These are phyloP conservation scores for Dryadomyces sulphureus DNA, from an alignment of 2,329 filamentous ascomycete genomes.

Conservation along the genomic window DNA sequence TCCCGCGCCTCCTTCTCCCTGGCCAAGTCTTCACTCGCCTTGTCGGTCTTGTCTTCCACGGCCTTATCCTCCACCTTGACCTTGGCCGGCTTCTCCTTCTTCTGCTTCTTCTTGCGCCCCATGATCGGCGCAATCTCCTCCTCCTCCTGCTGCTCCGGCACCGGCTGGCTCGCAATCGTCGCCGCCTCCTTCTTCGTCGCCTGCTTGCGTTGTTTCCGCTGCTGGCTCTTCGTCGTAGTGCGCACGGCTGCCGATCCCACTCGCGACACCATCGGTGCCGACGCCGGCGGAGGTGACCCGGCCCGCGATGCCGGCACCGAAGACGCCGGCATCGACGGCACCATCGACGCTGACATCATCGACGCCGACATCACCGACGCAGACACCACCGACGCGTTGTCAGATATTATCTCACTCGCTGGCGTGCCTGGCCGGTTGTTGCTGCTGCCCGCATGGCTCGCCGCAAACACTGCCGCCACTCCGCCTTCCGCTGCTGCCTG, in stretches of 20 bases:
- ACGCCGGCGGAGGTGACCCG: neutral
- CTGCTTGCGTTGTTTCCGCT: conserved; percentile 62
- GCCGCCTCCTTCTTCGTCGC: conserved; percentile 48
- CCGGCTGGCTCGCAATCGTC: conserved; percentile 28
- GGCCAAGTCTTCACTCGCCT: conserved; percentile 2
- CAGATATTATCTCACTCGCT: conserved; percentile 59
- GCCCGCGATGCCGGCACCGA: conserved; percentile 26
- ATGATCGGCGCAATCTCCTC: conserved; percentile 55
- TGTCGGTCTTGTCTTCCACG: conserved; percentile 13
- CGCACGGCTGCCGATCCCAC: conserved; percentile 56
- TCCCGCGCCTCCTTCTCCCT: too few species aligned
- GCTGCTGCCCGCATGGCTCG: neutral
- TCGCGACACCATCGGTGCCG: conserved; percentile 39
- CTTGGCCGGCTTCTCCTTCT: conserved; percentile 46
- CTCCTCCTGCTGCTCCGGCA: conserved; percentile 30
- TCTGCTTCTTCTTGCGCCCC: conserved; percentile 73
- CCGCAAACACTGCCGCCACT: neutral
- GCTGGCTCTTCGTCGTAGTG: conserved; percentile 60
- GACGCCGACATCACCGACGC: neutral
- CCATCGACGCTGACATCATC: neutral
- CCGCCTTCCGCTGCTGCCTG: conserved; percentile 11
- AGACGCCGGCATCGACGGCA: conserved; percentile 50
- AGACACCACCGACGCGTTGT: conserved; percentile 57
- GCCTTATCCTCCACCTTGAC: conserved; percentile 9
- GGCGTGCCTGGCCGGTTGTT: conserved; percentile 51